phyloP scores from a whole-genome alignment of 2,329 filamentous ascomycete genomes.

The Amesomyces nigricolor region DNA sequence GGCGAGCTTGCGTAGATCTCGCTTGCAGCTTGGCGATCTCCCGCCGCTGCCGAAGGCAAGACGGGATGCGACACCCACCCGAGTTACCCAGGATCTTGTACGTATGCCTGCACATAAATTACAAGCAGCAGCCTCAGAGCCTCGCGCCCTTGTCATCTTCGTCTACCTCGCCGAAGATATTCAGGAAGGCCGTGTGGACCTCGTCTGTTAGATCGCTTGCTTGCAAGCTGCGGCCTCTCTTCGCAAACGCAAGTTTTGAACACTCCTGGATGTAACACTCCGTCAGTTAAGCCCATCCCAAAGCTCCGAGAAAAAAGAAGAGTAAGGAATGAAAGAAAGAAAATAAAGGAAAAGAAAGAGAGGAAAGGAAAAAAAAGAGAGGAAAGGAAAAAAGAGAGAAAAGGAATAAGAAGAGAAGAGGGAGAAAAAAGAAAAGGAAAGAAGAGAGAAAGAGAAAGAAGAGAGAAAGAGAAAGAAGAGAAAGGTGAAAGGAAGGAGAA shows the following conservation, averaged over 20 bases:
- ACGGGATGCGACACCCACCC: background rate
- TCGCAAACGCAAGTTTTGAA: slow-evolving; percentile 77
- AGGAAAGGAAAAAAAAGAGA: background rate
- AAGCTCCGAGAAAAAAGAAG: background rate
- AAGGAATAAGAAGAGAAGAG: too few species aligned
- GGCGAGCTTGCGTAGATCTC: background rate
- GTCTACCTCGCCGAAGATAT: slow-evolving; percentile 68
- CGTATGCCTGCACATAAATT: background rate
- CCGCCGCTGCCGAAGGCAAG: background rate
- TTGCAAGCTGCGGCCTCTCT: slow-evolving; percentile 82
- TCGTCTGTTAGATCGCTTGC: slow-evolving; percentile 90
- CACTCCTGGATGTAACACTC: slow-evolving; percentile 50
- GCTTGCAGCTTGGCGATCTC: slow-evolving; percentile 10
- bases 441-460: background rate
- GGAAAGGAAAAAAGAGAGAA: too few species aligned
- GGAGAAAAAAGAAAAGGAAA: background rate
- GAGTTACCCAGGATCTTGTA: background rate
- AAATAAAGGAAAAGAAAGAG: background rate
- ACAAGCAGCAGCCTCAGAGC: slow-evolving; percentile 15
- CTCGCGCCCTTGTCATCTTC: slow-evolving; percentile 22
- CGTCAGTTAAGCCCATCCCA: background rate
- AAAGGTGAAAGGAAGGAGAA: background rate
- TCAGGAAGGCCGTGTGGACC: slow-evolving; percentile 74
- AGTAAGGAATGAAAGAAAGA: background rate
- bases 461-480: background rate